Conservation (phyloP, 2,329 filamentous ascomycete species). For the Fusarium sp. region DNA sequence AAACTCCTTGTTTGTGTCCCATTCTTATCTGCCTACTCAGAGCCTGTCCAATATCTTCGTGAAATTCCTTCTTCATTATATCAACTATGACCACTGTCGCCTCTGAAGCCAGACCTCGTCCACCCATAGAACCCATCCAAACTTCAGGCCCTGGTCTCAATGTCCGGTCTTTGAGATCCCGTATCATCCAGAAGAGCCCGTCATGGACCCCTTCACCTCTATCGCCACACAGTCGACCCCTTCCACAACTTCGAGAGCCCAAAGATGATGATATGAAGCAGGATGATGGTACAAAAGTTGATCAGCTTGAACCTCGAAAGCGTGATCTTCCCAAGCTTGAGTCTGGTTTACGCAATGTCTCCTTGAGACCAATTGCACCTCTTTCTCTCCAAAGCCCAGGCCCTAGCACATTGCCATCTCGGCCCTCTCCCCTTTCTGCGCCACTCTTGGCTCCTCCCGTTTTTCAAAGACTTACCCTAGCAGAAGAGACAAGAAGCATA, state of each 20-base stretch:
- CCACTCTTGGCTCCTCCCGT: slow-evolving; percentile 18
- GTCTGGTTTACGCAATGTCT: slow-evolving; percentile 9
- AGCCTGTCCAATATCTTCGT: background rate
- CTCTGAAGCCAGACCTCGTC: slow-evolving; percentile 28
- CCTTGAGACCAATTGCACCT: slow-evolving; percentile 27
- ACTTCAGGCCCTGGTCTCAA: slow-evolving; percentile 30
- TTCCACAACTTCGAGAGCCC: slow-evolving; percentile 27
- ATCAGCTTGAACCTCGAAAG: slow-evolving; percentile 15
- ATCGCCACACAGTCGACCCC: slow-evolving; percentile 30
- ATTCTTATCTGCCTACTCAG: background rate
- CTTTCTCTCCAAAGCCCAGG: slow-evolving; percentile 15
- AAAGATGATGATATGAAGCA: slow-evolving; percentile 27
- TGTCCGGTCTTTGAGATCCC: slow-evolving; percentile 12
- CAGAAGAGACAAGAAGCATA: slow-evolving; percentile 33
- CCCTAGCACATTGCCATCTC: slow-evolving; percentile 4
- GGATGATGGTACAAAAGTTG: slow-evolving; percentile 27
- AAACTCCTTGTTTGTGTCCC: background rate
- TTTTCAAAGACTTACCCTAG: slow-evolving; percentile 23
- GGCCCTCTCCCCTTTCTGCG: slow-evolving; percentile 33
- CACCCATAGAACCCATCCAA: slow-evolving; percentile 36
- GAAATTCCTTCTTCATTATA: background rate
- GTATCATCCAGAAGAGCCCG: slow-evolving; percentile 33
- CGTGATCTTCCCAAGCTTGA: slow-evolving; percentile 13
- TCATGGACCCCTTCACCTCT: slow-evolving; percentile 34
- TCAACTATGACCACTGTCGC: slow-evolving; percentile 28